Evolutionary conservation across 768 basidiomycete species (phyloP).

Genomic region (Pholiota microspora): DNA sequence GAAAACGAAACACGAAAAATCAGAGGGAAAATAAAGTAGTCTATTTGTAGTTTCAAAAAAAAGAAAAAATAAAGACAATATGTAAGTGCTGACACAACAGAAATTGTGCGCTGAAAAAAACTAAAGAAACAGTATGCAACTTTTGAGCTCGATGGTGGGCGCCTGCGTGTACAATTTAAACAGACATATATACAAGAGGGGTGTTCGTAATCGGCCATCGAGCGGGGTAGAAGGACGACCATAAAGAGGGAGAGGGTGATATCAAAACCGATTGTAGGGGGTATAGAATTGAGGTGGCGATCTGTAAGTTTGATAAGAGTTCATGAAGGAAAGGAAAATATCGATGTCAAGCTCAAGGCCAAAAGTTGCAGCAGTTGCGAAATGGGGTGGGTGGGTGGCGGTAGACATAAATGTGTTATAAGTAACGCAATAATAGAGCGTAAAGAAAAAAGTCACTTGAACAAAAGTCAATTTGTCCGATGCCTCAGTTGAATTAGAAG

Average conservation of each 20-base stretch:
- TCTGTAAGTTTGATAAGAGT: background rate
- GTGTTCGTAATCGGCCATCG: background rate
- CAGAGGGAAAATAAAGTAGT: background rate
- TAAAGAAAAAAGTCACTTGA: conserved; percentile 5
- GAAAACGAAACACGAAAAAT: background rate
- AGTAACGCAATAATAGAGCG: background rate
- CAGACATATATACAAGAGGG: background rate
- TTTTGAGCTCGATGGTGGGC: background rate
- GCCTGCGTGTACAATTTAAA: background rate
- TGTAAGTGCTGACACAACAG: background rate
- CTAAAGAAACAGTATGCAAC: background rate
- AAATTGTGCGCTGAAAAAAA: no score
- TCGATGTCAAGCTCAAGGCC: background rate
- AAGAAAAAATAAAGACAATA: background rate
- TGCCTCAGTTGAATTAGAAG: background rate
- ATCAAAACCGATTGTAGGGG: background rate
- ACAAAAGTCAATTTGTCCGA: background rate
- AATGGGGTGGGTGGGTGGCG: background rate
- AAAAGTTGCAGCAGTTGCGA: background rate
- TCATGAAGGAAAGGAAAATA: background rate
- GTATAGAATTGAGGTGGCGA: conserved; percentile 6
- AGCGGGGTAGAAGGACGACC: background rate
- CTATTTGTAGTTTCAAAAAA: background rate
- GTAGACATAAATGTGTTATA: background rate
- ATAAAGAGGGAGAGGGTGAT: background rate